phyloP scores from a whole-genome alignment of 1,284 basidiomycete genomes.

The Cutaneotrichosporon daszewskae region DNA sequence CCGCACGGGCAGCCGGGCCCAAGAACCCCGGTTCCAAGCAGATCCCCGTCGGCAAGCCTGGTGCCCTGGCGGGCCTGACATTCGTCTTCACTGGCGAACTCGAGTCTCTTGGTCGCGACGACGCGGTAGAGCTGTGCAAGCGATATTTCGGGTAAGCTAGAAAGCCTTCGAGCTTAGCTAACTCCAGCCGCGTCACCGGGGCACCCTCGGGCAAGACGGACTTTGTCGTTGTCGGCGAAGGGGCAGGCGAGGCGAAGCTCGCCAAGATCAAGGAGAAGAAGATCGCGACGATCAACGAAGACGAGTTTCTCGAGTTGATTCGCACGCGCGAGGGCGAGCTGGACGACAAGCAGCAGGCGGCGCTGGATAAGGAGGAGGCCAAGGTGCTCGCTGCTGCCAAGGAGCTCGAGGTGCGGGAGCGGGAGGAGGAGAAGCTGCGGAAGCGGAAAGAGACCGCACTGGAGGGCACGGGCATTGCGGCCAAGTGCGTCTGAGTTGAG shows the following conservation, averaged over 20 bases:
- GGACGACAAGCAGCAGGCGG: conserved; percentile 59
- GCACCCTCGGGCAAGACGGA: conserved; percentile 87
- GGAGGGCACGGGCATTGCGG: conserved; percentile 34
- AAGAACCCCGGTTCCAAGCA: conserved; percentile 61
- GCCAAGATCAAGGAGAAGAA: conserved; percentile 73
- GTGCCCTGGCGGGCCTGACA: conserved; percentile 78
- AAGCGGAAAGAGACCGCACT: conserved; percentile 56
- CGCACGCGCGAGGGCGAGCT: conserved; percentile 56
- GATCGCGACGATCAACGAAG: conserved; percentile 74
- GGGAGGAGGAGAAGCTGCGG: conserved; percentile 57
- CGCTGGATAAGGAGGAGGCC: conserved; percentile 68
- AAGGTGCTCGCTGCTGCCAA: conserved; percentile 57
- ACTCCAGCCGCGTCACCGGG: conserved; percentile 67
- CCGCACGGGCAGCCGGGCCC: conserved; percentile 63
- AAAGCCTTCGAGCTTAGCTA: background rate
- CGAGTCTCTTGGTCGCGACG: conserved; percentile 77
- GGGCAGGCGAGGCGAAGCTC: conserved; percentile 83
- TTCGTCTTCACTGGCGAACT: conserved; percentile 97
- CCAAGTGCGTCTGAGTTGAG: conserved; percentile 30
- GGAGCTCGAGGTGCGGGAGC: conserved; percentile 64
- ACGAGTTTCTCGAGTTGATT: conserved; percentile 79
- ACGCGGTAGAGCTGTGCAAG: conserved; percentile 81
- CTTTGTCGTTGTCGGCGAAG: conserved; percentile 81
- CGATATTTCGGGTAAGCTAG: conserved; percentile 78
- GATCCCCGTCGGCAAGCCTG: conserved; percentile 69